Evolutionary conservation across 768 basidiomycete genomes (phyloP), one percentile per base, ranked within the genome.

Genomic region (Leccinum longicurvipes): DNA sequence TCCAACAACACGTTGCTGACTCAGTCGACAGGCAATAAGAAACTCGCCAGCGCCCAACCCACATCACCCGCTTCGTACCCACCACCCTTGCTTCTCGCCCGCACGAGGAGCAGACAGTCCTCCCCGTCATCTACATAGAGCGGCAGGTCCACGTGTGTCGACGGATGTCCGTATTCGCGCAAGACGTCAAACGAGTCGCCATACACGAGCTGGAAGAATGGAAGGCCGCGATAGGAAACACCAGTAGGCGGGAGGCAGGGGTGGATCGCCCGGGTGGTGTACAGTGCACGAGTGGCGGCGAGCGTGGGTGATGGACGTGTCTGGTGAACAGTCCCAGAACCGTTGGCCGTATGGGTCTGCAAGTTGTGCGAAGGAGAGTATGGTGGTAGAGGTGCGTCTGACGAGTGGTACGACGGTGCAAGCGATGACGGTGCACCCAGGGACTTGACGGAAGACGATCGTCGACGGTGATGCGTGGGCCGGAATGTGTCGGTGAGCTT

Each of bases 21-120:
- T 67, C 61, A 70, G 59, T 77, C 79, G 55, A 85, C 63, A 9
- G 87, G 87, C 25, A 85, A 77, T 67, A 92, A 69, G 71, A 91
- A 93, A 67, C 90, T 91, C 32, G 90, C 90, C 58, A 93, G 68
- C 3, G 86, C 85, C 91, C 91, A 92, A 0, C 90, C 90, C 17
- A 91, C 78, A 10, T 79, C 75, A 11, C 81, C 80, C 4, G 58
- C 46, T 3, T 68, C 63, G 36, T 61, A 60, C 60, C 58, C 66
- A 50, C 60, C 47, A 6, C 66, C 62, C 29, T 66, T 68, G 34
- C 52, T 44, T 11, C 47, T 56, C 67, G 86, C 82, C 42, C 89
- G 74, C 58, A 86, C 89, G 24, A 92, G 78, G 51, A 93, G 72
- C 58, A 93, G 72, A 72, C 90, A 91, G 62, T 92, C 91, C 44